These are phyloP conservation scores for Trichosanthes cucumerina DNA, from an alignment of 306 rosid genomes.

Conservation along the genomic window DNA sequence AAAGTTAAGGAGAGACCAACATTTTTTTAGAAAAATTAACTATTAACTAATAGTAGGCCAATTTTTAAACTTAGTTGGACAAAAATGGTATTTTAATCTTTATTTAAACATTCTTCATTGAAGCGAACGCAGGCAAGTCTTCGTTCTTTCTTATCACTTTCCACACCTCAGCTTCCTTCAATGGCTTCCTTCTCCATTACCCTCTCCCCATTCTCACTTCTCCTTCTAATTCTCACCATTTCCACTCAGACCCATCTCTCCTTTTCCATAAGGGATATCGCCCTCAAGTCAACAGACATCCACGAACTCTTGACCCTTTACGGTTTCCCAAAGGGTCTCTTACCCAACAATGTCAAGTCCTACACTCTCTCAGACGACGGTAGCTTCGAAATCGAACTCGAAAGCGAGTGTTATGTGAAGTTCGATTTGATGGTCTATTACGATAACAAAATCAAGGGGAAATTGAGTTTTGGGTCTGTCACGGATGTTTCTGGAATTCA, in stretches of 20 bases:
- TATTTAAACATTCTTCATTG: too few species aligned
- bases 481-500: slow-evolving; percentile 56
- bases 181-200: slow-evolving; percentile 21
- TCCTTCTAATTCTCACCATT: slow-evolving; percentile 16
- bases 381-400: slow-evolving; percentile 35
- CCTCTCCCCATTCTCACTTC: slow-evolving; percentile 9
- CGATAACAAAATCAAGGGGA: slow-evolving; percentile 34
- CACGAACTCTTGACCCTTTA: slow-evolving; percentile 52
- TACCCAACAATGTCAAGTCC: slow-evolving; percentile 55
- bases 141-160: too few species aligned
- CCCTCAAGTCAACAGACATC: slow-evolving; percentile 23
- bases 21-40: too few species aligned
- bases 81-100: too few species aligned
- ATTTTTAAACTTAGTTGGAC: too few species aligned
- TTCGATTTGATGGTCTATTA: slow-evolving; percentile 43
- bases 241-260: slow-evolving; percentile 13
- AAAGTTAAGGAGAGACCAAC: too few species aligned
- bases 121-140: too few species aligned
- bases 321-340: slow-evolving; percentile 63
- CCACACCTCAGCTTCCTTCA: neutral
- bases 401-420: slow-evolving; percentile 42
- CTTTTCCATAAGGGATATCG: neutral
- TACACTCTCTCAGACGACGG: slow-evolving; percentile 51
- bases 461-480: slow-evolving; percentile 34
- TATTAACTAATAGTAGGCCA: too few species aligned